These are phyloP conservation scores for Botrytis elliptica DNA, from an alignment of 2,329 filamentous ascomycete species.

Conservation along the genomic window DNA sequence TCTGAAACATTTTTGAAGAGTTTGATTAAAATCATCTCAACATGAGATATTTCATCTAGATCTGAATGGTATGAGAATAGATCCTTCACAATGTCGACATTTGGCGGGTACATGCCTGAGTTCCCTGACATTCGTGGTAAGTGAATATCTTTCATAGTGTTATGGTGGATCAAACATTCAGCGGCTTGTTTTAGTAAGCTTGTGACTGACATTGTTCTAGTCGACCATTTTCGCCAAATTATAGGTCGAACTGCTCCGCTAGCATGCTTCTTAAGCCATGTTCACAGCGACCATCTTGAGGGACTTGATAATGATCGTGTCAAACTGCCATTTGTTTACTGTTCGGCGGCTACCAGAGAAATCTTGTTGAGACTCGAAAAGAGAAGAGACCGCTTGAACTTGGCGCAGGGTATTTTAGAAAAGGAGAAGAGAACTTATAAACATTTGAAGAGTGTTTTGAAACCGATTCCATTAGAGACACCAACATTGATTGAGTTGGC, in stretches of 20 bases:
- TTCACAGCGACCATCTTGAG: slow-evolving; percentile 84
- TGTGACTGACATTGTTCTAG: slow-evolving; percentile 42
- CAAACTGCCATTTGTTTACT: slow-evolving; percentile 82
- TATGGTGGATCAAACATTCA: not conserved
- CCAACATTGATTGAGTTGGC: slow-evolving; percentile 73
- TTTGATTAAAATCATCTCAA: not conserved
- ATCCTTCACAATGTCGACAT: slow-evolving; percentile 65
- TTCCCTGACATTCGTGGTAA: slow-evolving; percentile 74
- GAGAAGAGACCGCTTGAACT: slow-evolving; percentile 77
- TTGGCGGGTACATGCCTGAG: slow-evolving; percentile 69
- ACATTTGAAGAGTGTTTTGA: slow-evolving; percentile 72
- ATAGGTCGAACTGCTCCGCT: slow-evolving; percentile 59
- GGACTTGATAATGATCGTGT: slow-evolving; percentile 67
- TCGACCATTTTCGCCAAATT: slow-evolving; percentile 75
- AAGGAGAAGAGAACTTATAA: slow-evolving; percentile 71
- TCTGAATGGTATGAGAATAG: not conserved
- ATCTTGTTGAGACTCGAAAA: slow-evolving; percentile 79
- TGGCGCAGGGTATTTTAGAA: slow-evolving; percentile 74
- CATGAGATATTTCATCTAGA: not conserved
- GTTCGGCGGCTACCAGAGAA: slow-evolving; percentile 78
- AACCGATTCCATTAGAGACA: slow-evolving; percentile 78
- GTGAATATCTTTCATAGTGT: slow-evolving; percentile 23
- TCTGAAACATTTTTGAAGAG: not conserved
- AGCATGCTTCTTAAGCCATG: slow-evolving; percentile 87
- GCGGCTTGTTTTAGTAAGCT: not conserved